Conservation (phyloP, 768 basidiomycete species). For the Fomitopsis pulvina region DNA sequence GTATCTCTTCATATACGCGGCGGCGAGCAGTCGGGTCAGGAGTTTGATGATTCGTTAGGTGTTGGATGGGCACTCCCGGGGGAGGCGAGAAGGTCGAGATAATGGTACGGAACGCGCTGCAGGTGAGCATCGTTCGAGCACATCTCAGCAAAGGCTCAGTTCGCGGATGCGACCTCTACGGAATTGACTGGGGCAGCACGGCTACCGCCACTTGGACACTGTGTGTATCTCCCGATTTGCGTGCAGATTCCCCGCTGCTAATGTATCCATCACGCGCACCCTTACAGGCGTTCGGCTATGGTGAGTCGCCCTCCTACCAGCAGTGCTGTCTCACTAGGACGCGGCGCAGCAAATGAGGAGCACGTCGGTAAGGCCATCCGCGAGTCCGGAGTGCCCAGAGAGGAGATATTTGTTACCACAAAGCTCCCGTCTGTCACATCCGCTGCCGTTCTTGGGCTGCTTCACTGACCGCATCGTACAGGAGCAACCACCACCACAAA, state of each 20-base stretch:
- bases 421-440: conserved; percentile 15
- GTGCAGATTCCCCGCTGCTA: background rate
- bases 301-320: conserved; percentile 2
- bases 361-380: conserved; percentile 72
- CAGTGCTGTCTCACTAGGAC: background rate
- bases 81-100: conserved; percentile 42
- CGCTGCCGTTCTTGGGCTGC: background rate
- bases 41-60: conserved; percentile 28
- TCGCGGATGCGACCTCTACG: conserved; percentile 16
- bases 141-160: too few species aligned
- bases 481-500: conserved; percentile 28
- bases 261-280: background rate
- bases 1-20: background rate
- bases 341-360: conserved; percentile 47
- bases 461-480: background rate
- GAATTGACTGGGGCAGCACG: conserved; percentile 53
- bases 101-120: conserved; percentile 15
- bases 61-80: conserved; percentile 75
- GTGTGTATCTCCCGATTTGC: conserved; percentile 10
- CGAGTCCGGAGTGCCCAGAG: conserved; percentile 41
- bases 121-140: conserved; percentile 6
- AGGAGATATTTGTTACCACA: conserved; percentile 25
- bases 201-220: conserved; percentile 71
- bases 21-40: background rate
- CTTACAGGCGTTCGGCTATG: background rate